phyloP scores from a whole-genome alignment of 2,329 filamentous ascomycete genomes.

The Aspergillus sp. region DNA sequence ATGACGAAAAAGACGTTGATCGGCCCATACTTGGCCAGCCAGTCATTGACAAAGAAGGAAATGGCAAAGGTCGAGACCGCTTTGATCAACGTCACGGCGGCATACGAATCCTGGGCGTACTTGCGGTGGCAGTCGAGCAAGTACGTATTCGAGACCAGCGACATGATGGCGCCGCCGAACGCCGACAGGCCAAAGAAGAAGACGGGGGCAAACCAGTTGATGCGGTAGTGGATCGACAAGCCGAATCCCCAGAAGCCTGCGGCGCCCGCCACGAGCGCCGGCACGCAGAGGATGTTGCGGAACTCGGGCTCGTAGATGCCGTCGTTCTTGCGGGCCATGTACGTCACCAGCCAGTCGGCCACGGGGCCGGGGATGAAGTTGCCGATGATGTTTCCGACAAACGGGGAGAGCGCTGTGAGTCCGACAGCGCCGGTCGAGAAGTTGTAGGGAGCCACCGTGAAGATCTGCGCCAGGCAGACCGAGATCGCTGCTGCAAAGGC shows the following conservation, averaged over 20 bases:
- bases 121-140: not conserved
- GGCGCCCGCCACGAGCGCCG: not conserved
- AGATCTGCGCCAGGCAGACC: too few species aligned
- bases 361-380: not conserved
- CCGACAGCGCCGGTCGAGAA: not conserved
- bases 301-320: conserved; percentile 2
- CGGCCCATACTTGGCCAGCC: not conserved
- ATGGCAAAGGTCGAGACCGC: not conserved
- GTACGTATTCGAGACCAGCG: conserved; percentile 1
- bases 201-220: not conserved
- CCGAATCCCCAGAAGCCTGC: not conserved
- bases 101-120: not conserved
- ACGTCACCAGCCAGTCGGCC: not conserved
- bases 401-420: not conserved
- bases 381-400: not conserved
- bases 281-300: not conserved
- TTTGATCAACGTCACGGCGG: not conserved
- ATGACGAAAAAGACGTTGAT: not conserved
- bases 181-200: not conserved
- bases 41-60: not conserved
- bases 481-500: too few species aligned
- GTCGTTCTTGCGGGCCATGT: not conserved
- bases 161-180: not conserved
- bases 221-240: not conserved
- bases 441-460: not conserved